Evolutionary conservation across 176 grass and related monocot species (phyloP).

Genomic region (Oryza glaberrima): DNA sequence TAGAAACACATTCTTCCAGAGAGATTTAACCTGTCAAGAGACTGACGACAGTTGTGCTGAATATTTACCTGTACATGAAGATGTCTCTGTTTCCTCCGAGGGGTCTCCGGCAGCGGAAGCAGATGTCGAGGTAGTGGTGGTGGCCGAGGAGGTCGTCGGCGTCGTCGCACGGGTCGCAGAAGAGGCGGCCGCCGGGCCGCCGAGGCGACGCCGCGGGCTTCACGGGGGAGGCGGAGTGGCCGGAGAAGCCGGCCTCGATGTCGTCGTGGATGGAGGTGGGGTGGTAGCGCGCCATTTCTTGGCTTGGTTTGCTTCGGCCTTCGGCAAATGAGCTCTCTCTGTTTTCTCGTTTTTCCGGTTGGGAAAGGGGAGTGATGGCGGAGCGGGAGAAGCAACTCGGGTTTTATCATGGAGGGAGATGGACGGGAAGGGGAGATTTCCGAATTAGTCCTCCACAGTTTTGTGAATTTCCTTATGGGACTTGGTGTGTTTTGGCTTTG

Average conservation of each 20-base stretch:
- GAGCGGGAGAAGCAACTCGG: background rate
- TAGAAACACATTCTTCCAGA: conserved; percentile 24
- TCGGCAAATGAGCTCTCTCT: background rate
- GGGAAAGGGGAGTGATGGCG: background rate
- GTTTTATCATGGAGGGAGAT: conserved; percentile 35
- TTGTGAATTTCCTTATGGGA: background rate
- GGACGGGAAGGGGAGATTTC: background rate
- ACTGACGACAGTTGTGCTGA: background rate
- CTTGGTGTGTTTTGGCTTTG: background rate
- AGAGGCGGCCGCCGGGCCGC: conserved; percentile 44
- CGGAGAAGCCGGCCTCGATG: conserved; percentile 56
- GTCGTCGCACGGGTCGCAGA: conserved; percentile 59
- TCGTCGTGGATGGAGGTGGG: conserved; percentile 46
- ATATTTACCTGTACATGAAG: conserved; percentile 88
- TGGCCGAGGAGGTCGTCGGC: conserved; percentile 51
- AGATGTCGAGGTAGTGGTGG: conserved; percentile 85
- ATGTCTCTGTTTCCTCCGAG: conserved; percentile 76
- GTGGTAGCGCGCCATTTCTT: conserved; percentile 44
- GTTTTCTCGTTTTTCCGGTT: background rate
- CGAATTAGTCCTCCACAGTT: background rate
- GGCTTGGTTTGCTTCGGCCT: background rate
- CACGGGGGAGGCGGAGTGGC: conserved; percentile 33
- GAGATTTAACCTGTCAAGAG: background rate
- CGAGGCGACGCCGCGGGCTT: conserved; percentile 41
- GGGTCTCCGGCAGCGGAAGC: conserved; percentile 81